Conservation (phyloP, 768 basidiomycete genomes). For the Artomyces pyxidatus region DNA sequence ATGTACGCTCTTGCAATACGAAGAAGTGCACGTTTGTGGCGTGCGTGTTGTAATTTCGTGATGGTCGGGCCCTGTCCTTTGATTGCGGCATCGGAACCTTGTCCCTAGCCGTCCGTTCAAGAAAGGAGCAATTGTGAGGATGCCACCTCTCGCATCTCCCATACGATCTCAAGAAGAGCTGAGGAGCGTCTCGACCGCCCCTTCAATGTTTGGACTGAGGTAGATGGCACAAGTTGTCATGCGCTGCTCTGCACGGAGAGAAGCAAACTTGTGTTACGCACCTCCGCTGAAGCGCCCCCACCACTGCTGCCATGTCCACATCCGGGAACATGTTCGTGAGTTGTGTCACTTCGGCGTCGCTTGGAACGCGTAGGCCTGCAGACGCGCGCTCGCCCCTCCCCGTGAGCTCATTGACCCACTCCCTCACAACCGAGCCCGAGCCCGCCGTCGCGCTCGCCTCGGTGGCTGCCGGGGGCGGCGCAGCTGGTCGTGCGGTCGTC, state of each 20-base stretch:
- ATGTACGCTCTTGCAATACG: too few species aligned
- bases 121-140: neutral
- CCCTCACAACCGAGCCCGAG: conserved; percentile 48
- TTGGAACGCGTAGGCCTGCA: conserved; percentile 58
- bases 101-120: too few species aligned
- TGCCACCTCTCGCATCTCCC: neutral
- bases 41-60: too few species aligned
- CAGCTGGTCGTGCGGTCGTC: conserved; percentile 45
- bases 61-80: too few species aligned
- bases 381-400: conserved; percentile 48
- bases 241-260: neutral
- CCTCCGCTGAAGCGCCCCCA: conserved; percentile 79
- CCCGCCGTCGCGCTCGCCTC: neutral
- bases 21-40: too few species aligned
- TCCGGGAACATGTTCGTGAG: conserved; percentile 81
- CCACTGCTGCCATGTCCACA: conserved; percentile 59
- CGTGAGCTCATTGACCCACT: conserved; percentile 77
- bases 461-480: conserved; percentile 9
- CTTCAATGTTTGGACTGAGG: conserved; percentile 66
- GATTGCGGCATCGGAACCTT: too few species aligned
- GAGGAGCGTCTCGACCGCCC: conserved; percentile 74
- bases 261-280: conserved; percentile 27
- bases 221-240: conserved; percentile 7
- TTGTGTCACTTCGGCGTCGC: conserved; percentile 68
- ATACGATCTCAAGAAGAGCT: conserved; percentile 25